Base-by-base conservation (phyloP, 306 rosid genomes). In the Vigna unguiculata region DNA sequence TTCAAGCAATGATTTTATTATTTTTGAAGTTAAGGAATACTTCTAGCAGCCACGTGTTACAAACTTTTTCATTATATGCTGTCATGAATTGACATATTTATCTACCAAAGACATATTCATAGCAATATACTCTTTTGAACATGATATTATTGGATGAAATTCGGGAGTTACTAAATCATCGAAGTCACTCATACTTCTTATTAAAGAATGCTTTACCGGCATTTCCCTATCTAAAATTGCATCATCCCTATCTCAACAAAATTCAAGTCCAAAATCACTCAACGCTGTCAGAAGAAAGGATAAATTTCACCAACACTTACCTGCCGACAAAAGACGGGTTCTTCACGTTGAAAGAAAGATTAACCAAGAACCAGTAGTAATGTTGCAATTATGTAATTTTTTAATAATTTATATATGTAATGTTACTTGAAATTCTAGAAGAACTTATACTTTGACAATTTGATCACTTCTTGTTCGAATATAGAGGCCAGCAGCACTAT, bases 401-500 rank as follows among this genome's bases (percentile, higher is more conserved):
- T 41, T 49, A 36, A 41, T 70, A 32, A 82, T 36, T 53, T 60
- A 16, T 43, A 14, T 41, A 65, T 68, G 59, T 47, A 72, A 72
- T 30, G 32, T 79, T 64, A 73, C 54, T 49, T 43, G 81, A 46
- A 62, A 58, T 43, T 77, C 71, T 6, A 71, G 72, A 72, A 68
- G 79, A 85, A 30, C 70, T 74, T 47, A 43, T 86, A 94, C 98
- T 88, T 89, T 92, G 89, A 90, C 98, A 51, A 90, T 74, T 88
- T 94, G 88, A 80, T 84, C 91, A 69, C 83, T 87, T 84, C 98
- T 81, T 65, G 97, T 90, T 78, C 71, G 87, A 52, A 94, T 83
- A 74, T 94, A 92, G 62, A 94, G 96, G 80, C 98, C 98, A 59
- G 98, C 93, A 74, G 81, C 83, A 84, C 71, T 52, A 76, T 92